These are phyloP conservation scores for Chlorella sp. DNA, from an alignment of 139 green algal species.

Conservation along the genomic window DNA sequence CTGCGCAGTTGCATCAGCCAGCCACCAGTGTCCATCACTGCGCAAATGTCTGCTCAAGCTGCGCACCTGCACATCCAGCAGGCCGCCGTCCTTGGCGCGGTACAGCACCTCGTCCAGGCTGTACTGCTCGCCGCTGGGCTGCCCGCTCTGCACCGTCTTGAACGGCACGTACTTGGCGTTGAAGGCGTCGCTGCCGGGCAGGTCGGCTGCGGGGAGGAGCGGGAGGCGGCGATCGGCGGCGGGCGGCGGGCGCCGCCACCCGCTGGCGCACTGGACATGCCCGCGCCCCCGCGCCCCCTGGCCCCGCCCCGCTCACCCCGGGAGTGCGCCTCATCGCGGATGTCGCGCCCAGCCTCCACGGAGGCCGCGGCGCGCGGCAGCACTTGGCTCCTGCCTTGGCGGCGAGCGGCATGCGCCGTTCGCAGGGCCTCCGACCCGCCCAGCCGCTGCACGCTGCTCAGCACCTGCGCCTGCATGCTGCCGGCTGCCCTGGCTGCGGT, in stretches of 20 bases:
- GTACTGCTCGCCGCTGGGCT: slow-evolving; percentile 82
- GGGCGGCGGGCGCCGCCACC: background rate
- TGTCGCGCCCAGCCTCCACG: slow-evolving; percentile 23
- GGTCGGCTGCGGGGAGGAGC: background rate
- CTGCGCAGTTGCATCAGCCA: too few relatives aligned
- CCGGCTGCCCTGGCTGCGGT: too few relatives aligned
- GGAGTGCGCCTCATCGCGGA: slow-evolving; percentile 36
- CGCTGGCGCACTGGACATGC: background rate
- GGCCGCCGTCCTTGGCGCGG: slow-evolving; percentile 75
- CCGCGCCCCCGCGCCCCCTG: background rate
- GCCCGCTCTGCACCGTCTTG: slow-evolving; percentile 58
- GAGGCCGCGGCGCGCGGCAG: background rate
- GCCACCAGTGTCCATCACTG: too few relatives aligned
- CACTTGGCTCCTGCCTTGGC: background rate
- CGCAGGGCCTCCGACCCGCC: background rate
- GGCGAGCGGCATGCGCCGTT: slow-evolving; percentile 13
- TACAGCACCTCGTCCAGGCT: slow-evolving; percentile 96
- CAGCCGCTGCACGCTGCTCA: slow-evolving; percentile 2
- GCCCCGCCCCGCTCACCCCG: slow-evolving; percentile 12
- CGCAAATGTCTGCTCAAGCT: too few relatives aligned
- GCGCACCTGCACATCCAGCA: slow-evolving; percentile 93
- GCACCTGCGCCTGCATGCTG: background rate
- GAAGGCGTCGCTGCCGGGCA: slow-evolving; percentile 62
- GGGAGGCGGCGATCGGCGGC: background rate
- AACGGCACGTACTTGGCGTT: slow-evolving; percentile 96